Base-by-base conservation (phyloP, 2,329 filamentous ascomycete species). In the Epichloe gansuensis region DNA sequence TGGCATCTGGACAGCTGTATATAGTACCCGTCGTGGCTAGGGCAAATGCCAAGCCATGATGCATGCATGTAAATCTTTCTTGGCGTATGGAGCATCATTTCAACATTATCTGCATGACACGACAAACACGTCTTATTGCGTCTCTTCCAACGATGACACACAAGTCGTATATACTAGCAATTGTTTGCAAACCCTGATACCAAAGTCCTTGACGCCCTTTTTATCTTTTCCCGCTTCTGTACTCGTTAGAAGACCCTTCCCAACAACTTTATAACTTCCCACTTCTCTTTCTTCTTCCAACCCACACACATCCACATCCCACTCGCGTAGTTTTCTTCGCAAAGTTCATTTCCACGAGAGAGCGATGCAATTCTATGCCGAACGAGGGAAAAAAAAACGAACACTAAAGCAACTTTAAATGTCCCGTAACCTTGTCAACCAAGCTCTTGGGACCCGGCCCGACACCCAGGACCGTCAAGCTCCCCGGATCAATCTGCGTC, bases 401-500 rank as follows among this genome's bases (percentile, higher is more conserved):
- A 3, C 46, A 35, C 51, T 74, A 95, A 63, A 96, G 69, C 63
- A 96, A 69, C 77, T 93, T 95, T 69, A 96, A 72, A 55, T 83
- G 76, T 1, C 89, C 88, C 5, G 91, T 95, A 56, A 98, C 82
- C 67, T 85, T 73, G 67, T 98, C 89, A 48, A 98, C 83, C 53
- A 91, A 73, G 62, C 87, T 91, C 75, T 86, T 91, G 0, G 91
- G 91, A 28, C 85, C 91, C 2, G 83, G 83, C 0, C 83, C 83
- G 51, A 91, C 82, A 1, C 93, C 93, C 50, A 98, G 73, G 43
- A 98, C 93, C 0, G 93, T 98, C 67, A 88, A 79, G 67, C 90
- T 96, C 17, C 93, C 91, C 44, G 86, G 83, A 50, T 90, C 91
- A 68, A 98, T 97, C 78, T 98, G 93, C 46, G 93, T 98, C 56